Conservation (phyloP, 2,329 filamentous ascomycete genomes). For the Trichoderma brevicompactum region DNA sequence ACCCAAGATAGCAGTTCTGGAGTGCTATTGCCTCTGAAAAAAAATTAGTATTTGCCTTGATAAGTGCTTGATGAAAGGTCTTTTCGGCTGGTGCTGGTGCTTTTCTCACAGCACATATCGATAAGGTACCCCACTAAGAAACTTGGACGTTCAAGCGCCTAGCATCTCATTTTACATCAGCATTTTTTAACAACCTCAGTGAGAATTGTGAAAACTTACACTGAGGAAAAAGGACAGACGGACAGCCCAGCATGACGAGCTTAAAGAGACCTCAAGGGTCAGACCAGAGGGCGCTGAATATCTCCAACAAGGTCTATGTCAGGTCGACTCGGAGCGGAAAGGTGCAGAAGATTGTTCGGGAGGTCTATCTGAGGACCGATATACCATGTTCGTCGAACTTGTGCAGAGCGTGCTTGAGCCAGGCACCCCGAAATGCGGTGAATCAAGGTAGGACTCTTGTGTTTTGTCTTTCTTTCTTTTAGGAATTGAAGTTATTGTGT, state of each 20-base stretch:
- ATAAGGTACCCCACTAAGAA: conserved; percentile 29
- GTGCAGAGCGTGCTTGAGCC: conserved; percentile 74
- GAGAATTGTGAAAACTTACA: conserved; percentile 9
- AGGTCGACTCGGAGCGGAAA: conserved; percentile 94
- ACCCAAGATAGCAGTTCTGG: not conserved
- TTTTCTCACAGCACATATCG: conserved; percentile 20
- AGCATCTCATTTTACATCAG: conserved; percentile 25
- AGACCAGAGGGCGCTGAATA: conserved; percentile 66
- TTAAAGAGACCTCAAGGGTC: conserved; percentile 62
- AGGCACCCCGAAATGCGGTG: conserved; percentile 77
- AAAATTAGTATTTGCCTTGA: not conserved
- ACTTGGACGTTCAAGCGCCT: not conserved
- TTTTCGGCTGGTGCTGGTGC: not conserved
- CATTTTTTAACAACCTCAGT: conserved; percentile 19
- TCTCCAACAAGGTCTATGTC: conserved; percentile 95
- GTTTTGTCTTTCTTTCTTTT: not conserved
- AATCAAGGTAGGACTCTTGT: conserved; percentile 64
- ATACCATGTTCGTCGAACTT: conserved; percentile 96
- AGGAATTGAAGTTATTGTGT: too few relatives aligned
- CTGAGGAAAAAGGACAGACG: not conserved
- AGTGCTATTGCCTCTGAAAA: not conserved
- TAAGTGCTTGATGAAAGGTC: not conserved
- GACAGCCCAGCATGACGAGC: conserved; percentile 59
- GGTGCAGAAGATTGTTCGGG: conserved; percentile 97
- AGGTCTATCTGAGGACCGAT: conserved; percentile 93